These are phyloP conservation scores for Clonostachys byssicola DNA, from an alignment of 2,329 filamentous ascomycete genomes.

Conservation along the genomic window DNA sequence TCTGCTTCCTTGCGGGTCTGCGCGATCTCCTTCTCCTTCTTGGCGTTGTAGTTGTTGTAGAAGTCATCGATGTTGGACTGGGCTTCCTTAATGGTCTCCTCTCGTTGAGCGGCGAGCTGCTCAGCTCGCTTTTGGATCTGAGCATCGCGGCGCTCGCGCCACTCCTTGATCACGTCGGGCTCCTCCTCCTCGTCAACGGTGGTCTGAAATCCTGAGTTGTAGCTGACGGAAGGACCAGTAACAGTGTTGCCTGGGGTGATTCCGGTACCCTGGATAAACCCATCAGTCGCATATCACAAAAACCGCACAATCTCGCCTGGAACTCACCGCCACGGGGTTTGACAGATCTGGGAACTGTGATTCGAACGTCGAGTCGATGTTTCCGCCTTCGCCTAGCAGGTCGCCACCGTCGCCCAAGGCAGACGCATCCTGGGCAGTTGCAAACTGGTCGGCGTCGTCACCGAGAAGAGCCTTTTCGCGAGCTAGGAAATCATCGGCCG, in stretches of 20 bases:
- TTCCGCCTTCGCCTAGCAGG: conserved; percentile 65
- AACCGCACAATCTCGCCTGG: neutral
- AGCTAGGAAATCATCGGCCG: conserved; percentile 80
- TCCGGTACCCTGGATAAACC: conserved; percentile 18
- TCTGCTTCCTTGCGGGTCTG: conserved; percentile 91
- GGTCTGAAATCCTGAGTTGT: conserved; percentile 58
- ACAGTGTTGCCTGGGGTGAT: conserved; percentile 39
- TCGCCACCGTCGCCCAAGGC: conserved; percentile 64
- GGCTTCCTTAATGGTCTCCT: conserved; percentile 82
- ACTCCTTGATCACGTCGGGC: conserved; percentile 83
- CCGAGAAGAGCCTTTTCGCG: conserved; percentile 88
- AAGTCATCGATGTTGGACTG: conserved; percentile 97
- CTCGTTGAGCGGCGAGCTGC: conserved; percentile 76
- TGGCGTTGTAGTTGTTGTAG: conserved; percentile 98
- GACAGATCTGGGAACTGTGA: conserved; percentile 84
- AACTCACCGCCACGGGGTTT: conserved; percentile 24
- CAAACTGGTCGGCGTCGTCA: conserved; percentile 90
- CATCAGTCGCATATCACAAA: neutral
- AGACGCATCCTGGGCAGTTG: conserved; percentile 67
- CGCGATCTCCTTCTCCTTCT: conserved; percentile 88
- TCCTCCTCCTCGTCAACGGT: conserved; percentile 70
- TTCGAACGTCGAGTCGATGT: conserved; percentile 61
- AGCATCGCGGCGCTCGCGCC: conserved; percentile 85
- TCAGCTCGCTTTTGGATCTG: conserved; percentile 80
- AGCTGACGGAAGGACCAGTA: conserved; percentile 65